Conservation (phyloP, 441 rosid species). For the Gossypium trilobum region DNA sequence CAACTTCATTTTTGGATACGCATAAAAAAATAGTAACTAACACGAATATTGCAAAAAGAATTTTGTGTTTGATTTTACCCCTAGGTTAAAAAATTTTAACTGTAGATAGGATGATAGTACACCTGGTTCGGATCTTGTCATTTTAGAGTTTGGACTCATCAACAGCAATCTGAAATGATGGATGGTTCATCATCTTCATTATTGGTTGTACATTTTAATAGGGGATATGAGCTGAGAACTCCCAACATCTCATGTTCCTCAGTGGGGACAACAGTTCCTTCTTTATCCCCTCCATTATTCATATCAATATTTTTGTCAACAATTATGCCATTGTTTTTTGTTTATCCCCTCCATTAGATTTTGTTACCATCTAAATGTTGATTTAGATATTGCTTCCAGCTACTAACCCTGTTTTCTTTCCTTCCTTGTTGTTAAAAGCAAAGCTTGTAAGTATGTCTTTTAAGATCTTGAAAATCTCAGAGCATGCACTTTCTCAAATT, state of each 20-base stretch:
- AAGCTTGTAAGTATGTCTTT: background rate
- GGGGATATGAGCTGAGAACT: background rate
- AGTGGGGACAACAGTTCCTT: background rate
- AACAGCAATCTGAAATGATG: background rate
- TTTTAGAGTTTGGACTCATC: constrained; percentile 12
- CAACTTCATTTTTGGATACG: too few relatives aligned
- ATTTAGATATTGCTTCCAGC: background rate
- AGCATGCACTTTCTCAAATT: background rate
- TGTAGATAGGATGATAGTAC: background rate
- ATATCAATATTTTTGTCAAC: background rate
- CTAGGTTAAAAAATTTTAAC: background rate
- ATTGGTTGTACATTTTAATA: background rate
- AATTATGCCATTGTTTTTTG: background rate
- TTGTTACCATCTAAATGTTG: background rate
- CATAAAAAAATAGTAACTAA: too few relatives aligned
- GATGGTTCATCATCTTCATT: background rate
- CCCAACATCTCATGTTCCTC: constrained; percentile 12
- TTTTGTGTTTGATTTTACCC: background rate
- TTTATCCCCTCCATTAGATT: background rate
- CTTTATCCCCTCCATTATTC: background rate
- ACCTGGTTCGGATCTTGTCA: constrained; percentile 9
- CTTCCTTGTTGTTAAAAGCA: background rate
- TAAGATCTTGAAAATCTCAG: background rate
- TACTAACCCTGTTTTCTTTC: background rate
- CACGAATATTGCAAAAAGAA: too few relatives aligned